These are phyloP conservation scores for Taphrina deformans DNA, from an alignment of 1,139 yeast genomes.

Conservation along the genomic window DNA sequence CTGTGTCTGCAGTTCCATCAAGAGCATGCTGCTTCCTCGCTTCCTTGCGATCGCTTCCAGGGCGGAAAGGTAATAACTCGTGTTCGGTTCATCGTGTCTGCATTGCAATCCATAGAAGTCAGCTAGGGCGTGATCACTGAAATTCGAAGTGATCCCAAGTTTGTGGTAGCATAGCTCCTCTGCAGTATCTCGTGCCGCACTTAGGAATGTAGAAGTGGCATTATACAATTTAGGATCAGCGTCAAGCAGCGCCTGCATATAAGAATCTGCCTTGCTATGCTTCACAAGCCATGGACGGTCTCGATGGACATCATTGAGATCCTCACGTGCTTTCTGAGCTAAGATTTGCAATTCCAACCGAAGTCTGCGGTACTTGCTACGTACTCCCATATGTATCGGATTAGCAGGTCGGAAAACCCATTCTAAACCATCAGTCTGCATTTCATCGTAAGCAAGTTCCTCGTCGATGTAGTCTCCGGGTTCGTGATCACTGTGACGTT, in stretches of 20 bases:
- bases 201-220: background rate
- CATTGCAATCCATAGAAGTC: conserved; percentile 60
- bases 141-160: conserved; percentile 61
- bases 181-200: conserved; percentile 1
- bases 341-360: conserved; percentile 23
- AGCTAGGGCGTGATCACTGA: conserved; percentile 62
- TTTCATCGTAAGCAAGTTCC: conserved; percentile 12
- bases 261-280: conserved; percentile 15
- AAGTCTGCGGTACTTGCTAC: conserved; percentile 8
- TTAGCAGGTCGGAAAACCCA: conserved; percentile 27
- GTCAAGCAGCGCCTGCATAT: conserved; percentile 10
- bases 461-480: conserved; percentile 23
- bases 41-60: conserved; percentile 53
- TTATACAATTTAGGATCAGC: conserved; percentile 10
- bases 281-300: conserved; percentile 18
- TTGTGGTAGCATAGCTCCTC: conserved; percentile 47
- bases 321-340: conserved; percentile 17
- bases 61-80: conserved; percentile 44
- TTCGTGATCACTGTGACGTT: conserved; percentile 11
- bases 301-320: conserved; percentile 9
- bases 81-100: conserved; percentile 11
- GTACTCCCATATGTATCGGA: conserved; percentile 23
- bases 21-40: conserved; percentile 52
- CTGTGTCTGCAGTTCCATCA: conserved; percentile 57
- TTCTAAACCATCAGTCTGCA: conserved; percentile 16